Percentiles rank a stretch among this genome's conserved stretches.
These are phyloP conservation scores for Podaxis carcinomalis DNA, from an alignment of 768 basidiomycete genomes.

Conservation along the genomic window DNA sequence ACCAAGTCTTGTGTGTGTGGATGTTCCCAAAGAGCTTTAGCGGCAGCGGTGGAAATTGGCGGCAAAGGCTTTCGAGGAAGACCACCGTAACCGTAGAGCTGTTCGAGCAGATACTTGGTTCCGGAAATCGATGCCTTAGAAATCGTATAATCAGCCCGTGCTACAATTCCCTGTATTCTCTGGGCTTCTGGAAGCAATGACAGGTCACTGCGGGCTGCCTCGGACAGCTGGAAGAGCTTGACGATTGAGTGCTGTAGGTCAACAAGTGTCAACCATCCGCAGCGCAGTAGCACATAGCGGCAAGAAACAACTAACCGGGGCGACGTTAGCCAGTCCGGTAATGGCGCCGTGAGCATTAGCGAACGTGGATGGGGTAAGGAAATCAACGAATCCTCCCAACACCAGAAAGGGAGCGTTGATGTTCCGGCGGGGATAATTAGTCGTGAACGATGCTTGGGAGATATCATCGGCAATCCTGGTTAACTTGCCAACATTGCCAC, in stretches of 20 bases:
- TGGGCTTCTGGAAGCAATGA: constrained; percentile 64
- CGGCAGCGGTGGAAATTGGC: constrained; percentile 53
- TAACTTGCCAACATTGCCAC: constrained; percentile 89
- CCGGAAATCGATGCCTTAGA: constrained; percentile 74
- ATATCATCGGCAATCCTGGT: constrained; percentile 75
- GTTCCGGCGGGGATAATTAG: constrained; percentile 65
- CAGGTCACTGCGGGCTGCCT: constrained; percentile 49
- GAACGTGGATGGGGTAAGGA: constrained; percentile 68
- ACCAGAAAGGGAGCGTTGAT: constrained; percentile 71
- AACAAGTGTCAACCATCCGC: background rate
- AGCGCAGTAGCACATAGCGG: constrained; percentile 2
- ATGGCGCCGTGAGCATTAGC: constrained; percentile 85
- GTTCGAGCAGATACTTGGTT: constrained; percentile 77
- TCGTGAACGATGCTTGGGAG: constrained; percentile 49
- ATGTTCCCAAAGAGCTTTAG: constrained; percentile 66
- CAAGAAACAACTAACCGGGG: constrained; percentile 48
- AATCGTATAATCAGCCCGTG: constrained; percentile 77
- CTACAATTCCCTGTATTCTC: constrained; percentile 74
- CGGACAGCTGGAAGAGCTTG: constrained; percentile 60
- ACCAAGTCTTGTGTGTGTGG: constrained; percentile 67
- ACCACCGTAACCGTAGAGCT: constrained; percentile 78
- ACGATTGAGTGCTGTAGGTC: constrained; percentile 47
- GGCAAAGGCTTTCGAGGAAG: constrained; percentile 73
- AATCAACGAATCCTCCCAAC: constrained; percentile 83
- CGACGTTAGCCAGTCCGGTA: constrained; percentile 82